Conservation (phyloP, 1,284 basidiomycete species). For the Salmacisia buchloeana region DNA sequence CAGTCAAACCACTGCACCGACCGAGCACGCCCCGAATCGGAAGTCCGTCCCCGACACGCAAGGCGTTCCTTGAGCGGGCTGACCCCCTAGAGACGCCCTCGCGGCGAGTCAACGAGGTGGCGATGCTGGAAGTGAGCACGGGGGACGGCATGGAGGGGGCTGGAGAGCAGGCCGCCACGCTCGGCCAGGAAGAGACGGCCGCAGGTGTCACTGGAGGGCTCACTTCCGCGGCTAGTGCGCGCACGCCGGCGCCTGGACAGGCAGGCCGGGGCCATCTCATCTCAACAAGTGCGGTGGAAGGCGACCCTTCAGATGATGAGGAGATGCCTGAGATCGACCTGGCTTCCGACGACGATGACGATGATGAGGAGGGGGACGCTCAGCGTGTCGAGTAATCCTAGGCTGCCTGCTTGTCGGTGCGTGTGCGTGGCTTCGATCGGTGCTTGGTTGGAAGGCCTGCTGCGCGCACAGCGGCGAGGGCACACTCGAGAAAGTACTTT, state of each 20-base stretch:
- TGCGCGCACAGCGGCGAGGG: too few species aligned
- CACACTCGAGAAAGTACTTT: too few species aligned
- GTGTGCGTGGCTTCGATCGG: too few species aligned
- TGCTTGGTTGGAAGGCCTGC: too few species aligned
- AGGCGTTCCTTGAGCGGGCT: neutral
- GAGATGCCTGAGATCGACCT: conserved; percentile 4
- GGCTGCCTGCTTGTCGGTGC: too few species aligned
- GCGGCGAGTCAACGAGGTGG: neutral
- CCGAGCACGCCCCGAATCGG: conserved; percentile 3
- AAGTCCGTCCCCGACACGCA: conserved; percentile 1
- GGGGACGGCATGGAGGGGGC: too few species aligned
- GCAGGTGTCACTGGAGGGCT: too few species aligned
- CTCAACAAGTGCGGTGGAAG: neutral
- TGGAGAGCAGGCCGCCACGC: too few species aligned
- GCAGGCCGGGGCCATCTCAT: neutral
- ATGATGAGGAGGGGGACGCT: too few species aligned
- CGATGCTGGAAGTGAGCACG: neutral
- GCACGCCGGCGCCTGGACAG: neutral
- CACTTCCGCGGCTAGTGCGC: too few species aligned
- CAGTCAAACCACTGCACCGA: conserved; percentile 2
- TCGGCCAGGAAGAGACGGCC: too few species aligned
- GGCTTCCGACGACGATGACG: neutral
- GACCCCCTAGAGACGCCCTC: neutral
- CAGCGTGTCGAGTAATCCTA: too few species aligned
- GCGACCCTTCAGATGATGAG: neutral